Base-by-base conservation (phyloP, 2,329 filamentous ascomycete species). In the Sporothrix protearum region DNA sequence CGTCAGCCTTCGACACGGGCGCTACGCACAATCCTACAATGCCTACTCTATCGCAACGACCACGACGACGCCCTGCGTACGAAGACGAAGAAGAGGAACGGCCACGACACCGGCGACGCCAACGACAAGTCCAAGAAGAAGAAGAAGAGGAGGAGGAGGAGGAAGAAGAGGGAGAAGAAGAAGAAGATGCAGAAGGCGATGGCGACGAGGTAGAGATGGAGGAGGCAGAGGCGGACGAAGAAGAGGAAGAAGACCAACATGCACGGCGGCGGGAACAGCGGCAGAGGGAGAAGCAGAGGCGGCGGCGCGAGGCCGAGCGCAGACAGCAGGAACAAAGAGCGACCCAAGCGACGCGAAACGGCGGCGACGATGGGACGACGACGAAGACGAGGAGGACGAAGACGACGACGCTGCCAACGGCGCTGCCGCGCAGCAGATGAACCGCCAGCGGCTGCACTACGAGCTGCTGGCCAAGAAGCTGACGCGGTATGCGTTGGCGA, bases 401-500 rank as follows among this genome's bases (percentile, higher is more conserved):
- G 67, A 70, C 7, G 68, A 72, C 1, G 68, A 70, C 2, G 69
- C 51, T 19, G 64, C 30, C 12, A 36, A 66, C 10, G 64, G 63
- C 1, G 39, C 28, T 10, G 55, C 49, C n/a, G 22, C 72, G 3
- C 51, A 70, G 1, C 72, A 75, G 47, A 64, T 51, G 4, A 59
- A 72, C 49, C 71, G 74, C 1, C n/a, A 79, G 78, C 25, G 79
- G 78, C n/a, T 81, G 77, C 42, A 82, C 80, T 51, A 85, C 47
- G 81, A 84, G 3, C 85, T 88, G 74, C 79, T 89, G 45, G 85
- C 87, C 47, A 90, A 89, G 80, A 90, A 89, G 76, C 79, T 92
- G n/a, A 85, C 91, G n/a, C 85, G 89, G 69, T 90, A 91, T 75
- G 88, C 88, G 3, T 79, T 92, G 30, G 87, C 89, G 4, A 91